phyloP scores from a whole-genome alignment of 2,329 filamentous ascomycete species.

The Fusarium devonianum region DNA sequence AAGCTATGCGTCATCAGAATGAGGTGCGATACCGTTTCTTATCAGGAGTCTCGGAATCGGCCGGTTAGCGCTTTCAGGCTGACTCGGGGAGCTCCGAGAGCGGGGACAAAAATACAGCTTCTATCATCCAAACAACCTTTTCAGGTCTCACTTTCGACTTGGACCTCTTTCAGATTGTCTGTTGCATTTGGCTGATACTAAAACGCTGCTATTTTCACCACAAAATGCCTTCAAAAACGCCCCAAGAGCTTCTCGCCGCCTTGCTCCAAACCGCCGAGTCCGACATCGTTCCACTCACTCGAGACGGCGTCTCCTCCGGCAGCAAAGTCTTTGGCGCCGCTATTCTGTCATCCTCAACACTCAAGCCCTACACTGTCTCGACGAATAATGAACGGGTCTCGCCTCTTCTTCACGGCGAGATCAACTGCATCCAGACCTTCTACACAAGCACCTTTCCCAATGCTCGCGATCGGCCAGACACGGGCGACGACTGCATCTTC shows the following conservation, averaged over 20 bases:
- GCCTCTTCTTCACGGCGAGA: constrained; percentile 65
- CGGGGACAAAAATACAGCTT: no score
- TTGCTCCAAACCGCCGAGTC: constrained; percentile 54
- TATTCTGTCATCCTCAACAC: constrained; percentile 53
- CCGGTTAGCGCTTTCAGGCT: no score
- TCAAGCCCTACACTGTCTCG: constrained; percentile 56
- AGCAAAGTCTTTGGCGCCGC: constrained; percentile 66
- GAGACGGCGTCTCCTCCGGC: constrained; percentile 57
- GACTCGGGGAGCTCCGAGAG: no score
- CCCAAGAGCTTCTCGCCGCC: constrained; percentile 46
- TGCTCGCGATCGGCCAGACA: constrained; percentile 48
- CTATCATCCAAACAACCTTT: no score
- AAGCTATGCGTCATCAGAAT: no score
- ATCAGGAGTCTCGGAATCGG: no score
- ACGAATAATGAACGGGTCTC: constrained; percentile 64
- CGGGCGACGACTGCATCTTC: constrained; percentile 60
- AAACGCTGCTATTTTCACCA: no score
- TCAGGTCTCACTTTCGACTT: no score
- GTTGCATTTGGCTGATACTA: no score
- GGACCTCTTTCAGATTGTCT: no score
- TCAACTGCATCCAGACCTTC: constrained; percentile 67
- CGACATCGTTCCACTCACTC: constrained; percentile 60
- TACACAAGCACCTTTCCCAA: constrained; percentile 51
- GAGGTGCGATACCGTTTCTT: no score
- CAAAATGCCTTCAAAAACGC: constrained; percentile 2